Evolutionary conservation across 129 eudicot genomes (phyloP).

Genomic region (Helichrysum umbraculigerum): DNA sequence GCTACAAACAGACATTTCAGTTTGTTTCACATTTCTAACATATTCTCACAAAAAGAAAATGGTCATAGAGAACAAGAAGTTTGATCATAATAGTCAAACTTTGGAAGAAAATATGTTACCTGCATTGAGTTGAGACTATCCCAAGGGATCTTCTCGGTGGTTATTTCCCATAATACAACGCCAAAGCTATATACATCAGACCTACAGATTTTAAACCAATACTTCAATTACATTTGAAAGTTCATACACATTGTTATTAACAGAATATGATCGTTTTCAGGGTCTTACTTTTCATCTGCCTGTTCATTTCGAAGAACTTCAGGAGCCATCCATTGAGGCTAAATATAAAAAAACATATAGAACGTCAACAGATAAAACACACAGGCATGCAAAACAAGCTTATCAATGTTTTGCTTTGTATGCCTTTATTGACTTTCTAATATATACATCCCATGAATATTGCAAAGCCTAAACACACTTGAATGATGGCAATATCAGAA

Average conservation of each 20-base stretch:
- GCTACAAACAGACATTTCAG: neutral
- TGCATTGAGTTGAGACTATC: conserved; percentile 93
- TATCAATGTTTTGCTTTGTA: neutral
- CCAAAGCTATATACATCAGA: conserved; percentile 95
- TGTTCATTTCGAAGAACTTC: conserved; percentile 97
- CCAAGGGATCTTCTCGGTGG: conserved; percentile 94
- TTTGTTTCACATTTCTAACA: neutral
- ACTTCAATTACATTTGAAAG: conserved; percentile 9
- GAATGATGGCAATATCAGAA: neutral
- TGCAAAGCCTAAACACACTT: conserved; percentile 11
- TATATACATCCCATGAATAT: neutral
- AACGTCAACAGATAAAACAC: neutral
- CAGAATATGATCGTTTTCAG: conserved; percentile 10
- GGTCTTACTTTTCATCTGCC: conserved; percentile 82
- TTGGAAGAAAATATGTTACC: conserved; percentile 42
- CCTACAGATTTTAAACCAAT: conserved; percentile 42
- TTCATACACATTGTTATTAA: neutral
- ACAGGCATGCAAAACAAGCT: neutral
- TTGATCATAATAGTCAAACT: conserved; percentile 15
- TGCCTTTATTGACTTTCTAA: neutral
- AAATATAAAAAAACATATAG: conserved; percentile 23
- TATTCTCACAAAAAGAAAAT: neutral
- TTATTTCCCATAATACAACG: conserved; percentile 90
- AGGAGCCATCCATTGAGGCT: conserved; percentile 99
- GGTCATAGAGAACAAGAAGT: neutral